Base-by-base conservation (phyloP, 331 rosid genomes). In the Malus hybrid region DNA sequence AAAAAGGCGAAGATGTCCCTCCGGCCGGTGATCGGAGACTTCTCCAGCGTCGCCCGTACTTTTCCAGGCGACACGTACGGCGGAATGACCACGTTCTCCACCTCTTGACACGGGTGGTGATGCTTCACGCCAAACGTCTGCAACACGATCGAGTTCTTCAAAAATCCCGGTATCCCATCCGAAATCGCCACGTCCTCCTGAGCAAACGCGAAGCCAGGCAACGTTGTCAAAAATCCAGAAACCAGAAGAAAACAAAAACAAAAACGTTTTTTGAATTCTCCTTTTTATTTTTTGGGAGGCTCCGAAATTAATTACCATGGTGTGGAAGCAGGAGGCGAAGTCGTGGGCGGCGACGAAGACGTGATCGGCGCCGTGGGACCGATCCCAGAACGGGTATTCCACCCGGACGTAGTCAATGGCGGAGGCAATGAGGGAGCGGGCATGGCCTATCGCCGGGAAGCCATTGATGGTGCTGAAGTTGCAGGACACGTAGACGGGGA, bases 291-390 rank as follows among this genome's bases (percentile, higher is more conserved):
- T 5, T 2, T 3, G 64, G 64, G 1, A 59, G 28, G 64, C 57
- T 59, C 5, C 64, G 28, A 4, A 29, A 29, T 29, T 18, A 32
- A 10, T 22, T 63, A 95, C 99, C 90, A 95, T 84, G 64, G 99
- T 86, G 82, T 92, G 99, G 65, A 95, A 95, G 72, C 99, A 95
- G 8, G 98, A 83, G 31, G 92, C 98, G 60, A 89, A 95, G 56
- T 95, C 98, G 48, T 95, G 99, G 3, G 99, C 89, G 10, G 99
- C 98, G n/a, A 95, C 98, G 46, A 95, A 95, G 18, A 95, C 86
- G 44, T 95, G 99, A 85, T 95, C 98, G 48, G 87, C 83, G 44
- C 98, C 99, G 9, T 63, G 77, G 80, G 88, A 84, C 12, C 91
- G 89, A 77, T 92, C 88, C 99, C 99, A 95, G 31, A 92, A 95